These are phyloP conservation scores for Sonneratia alba DNA, from an alignment of 345 rosid species.

Conservation along the genomic window DNA sequence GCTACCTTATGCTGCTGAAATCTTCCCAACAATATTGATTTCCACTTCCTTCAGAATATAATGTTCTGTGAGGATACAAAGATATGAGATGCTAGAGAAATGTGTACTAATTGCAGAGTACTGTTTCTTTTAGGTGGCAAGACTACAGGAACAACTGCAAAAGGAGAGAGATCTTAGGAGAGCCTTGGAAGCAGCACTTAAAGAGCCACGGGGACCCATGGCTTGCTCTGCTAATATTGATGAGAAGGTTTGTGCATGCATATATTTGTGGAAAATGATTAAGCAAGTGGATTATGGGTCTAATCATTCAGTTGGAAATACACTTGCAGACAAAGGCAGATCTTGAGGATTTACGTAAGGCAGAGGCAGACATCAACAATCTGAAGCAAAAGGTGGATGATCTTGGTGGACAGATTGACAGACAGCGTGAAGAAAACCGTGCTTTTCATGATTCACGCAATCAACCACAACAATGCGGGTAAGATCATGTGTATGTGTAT, in stretches of 20 bases:
- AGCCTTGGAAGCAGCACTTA: conserved; percentile 59
- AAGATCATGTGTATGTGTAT: conserved; percentile 34
- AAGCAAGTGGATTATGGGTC: not conserved
- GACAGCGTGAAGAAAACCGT: conserved; percentile 29
- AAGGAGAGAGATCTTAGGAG: conserved; percentile 55
- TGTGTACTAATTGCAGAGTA: not conserved
- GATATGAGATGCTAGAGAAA: not conserved
- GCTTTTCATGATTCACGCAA: conserved; percentile 30
- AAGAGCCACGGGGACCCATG: conserved; percentile 27
- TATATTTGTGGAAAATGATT: not conserved
- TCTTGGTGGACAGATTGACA: conserved; percentile 40
- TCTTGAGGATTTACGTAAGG: conserved; percentile 49
- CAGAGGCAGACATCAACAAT: conserved; percentile 51
- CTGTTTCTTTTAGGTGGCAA: conserved; percentile 49
- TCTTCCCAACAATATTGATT: not conserved
- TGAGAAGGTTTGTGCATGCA: conserved; percentile 42
- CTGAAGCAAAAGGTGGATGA: conserved; percentile 55
- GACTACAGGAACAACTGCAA: conserved; percentile 68
- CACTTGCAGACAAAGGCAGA: conserved; percentile 44
- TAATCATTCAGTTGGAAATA: conserved; percentile 4
- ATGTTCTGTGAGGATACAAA: not conserved
- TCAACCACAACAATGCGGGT: conserved; percentile 20
- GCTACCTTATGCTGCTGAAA: not conserved
- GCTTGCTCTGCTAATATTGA: conserved; percentile 31
- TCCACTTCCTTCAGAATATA: not conserved